Evolutionary conservation across 441 rosid genomes (phyloP).

Genomic region (Syzygium syzygioides): DNA sequence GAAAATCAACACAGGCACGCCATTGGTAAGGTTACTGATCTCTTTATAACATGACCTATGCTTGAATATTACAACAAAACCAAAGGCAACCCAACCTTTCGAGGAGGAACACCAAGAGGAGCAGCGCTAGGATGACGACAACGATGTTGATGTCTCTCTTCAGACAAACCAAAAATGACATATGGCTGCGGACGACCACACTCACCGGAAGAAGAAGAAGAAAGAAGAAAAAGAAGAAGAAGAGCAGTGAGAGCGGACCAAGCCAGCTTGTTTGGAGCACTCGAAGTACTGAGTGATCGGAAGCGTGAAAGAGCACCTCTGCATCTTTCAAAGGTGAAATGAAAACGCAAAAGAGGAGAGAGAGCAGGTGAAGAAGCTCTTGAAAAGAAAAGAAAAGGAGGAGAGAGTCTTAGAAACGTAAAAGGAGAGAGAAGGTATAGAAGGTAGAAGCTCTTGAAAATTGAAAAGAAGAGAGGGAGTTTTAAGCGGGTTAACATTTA

Average conservation of each 20-base stretch:
- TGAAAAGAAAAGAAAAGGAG: too few relatives aligned
- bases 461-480: too few relatives aligned
- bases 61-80: background rate
- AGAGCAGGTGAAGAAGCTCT: too few relatives aligned
- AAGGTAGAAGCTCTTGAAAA: too few relatives aligned
- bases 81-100: background rate
- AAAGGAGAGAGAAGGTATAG: too few relatives aligned
- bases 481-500: too few relatives aligned
- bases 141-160: background rate
- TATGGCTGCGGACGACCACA: slow-evolving; percentile 17
- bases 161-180: slow-evolving; percentile 6
- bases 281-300: slow-evolving; percentile 74
- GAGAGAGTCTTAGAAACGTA: too few relatives aligned
- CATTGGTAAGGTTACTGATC: background rate
- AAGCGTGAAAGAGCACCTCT: background rate
- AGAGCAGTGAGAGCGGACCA: slow-evolving; percentile 37
- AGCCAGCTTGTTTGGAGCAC: slow-evolving; percentile 61
- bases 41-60: background rate
- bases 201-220: slow-evolving; percentile 31
- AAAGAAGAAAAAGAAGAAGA: slow-evolving; percentile 21
- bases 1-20: background rate
- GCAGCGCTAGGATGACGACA: slow-evolving; percentile 7
- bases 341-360: too few relatives aligned
- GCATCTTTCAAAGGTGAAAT: too few relatives aligned
- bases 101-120: slow-evolving; percentile 4